Base-by-base conservation (phyloP, 805 yeast species). In the Saturnispora serradocipensis region DNA sequence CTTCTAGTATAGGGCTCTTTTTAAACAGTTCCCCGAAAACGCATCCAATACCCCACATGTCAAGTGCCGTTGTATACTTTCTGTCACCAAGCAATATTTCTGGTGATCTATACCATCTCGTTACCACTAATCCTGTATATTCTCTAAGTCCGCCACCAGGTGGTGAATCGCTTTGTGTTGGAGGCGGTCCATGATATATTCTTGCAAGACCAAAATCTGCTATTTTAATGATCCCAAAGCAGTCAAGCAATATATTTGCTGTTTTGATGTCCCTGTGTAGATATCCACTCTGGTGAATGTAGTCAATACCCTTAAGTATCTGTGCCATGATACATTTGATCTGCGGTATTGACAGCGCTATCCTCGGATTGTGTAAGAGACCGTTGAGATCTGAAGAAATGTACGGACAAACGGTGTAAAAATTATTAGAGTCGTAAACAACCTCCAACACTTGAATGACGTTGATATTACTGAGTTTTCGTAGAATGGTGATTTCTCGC, bases 31-130 rank as follows among this genome's bases (percentile, higher is more conserved):
- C 99, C 0, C 88, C 99, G 63, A 93, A 83, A 0, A 93, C 91
- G 69, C 99, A 93, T 1, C 98, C 98, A 20, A 88, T 78, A 0
- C 98, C 97, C 99, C 99, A 93, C 69, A 93, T 77, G 67, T 93
- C 99, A 11, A 91, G 91, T 0, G 98, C 95, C 0, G 97, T 86
- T 2, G 97, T 89, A 65, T 91, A 91, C 53, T 77, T 72, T 58
- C 85, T 75, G 58, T 89, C 95, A 3, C 97, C 97, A 49, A 93
- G 69, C 15, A 93, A 74, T 18, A 93, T 73, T 65, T 91, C 99
- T 0, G 98, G 99, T 1, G 99, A 95, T 53, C 99, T 74, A 67
- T 95, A 93, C 99, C 99, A 93, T 57, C 99, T 70, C 0, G 99
- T 93, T 38, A 93, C 98, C 2, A 93, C 99, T 50, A 79, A 61